Percentiles rank a stretch among this genome's conserved stretches.
Conservation (phyloP, 1,284 basidiomycete species). For the Cutaneotrichosporon dermatis region DNA sequence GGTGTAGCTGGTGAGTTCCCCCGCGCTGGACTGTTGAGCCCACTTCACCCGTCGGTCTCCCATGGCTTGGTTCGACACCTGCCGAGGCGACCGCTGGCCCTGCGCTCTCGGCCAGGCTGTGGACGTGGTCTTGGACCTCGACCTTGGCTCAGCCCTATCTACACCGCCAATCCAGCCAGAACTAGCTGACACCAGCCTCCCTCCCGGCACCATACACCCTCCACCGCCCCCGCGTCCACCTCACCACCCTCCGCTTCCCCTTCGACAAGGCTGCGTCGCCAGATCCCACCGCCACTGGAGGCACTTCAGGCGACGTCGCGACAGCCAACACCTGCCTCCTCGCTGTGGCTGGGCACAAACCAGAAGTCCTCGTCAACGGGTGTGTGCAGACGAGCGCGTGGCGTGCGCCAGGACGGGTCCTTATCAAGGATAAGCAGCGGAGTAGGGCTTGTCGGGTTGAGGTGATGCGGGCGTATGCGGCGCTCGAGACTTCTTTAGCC, state of each 20-base stretch:
- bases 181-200: conserved; percentile 4
- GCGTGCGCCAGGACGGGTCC: conserved; percentile 29
- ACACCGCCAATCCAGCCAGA: too few species aligned
- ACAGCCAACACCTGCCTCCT: conserved; percentile 13
- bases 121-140: too few species aligned
- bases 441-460: conserved; percentile 40
- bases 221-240: conserved; percentile 50
- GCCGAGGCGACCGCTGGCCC: too few species aligned
- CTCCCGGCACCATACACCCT: conserved; percentile 33
- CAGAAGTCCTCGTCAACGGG: conserved; percentile 51
- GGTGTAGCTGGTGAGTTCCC: conserved; percentile 17
- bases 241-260: conserved; percentile 53
- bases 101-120: too few species aligned
- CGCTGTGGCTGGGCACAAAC: conserved; percentile 54
- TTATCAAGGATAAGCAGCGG: conserved; percentile 27
- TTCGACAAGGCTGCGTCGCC: conserved; percentile 48
- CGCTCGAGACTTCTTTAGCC: conserved; percentile 19
- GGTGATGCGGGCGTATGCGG: conserved; percentile 51
- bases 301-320: conserved; percentile 17
- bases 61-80: too few species aligned
- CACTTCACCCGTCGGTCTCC: too few species aligned
- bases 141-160: too few species aligned
- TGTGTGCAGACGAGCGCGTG: conserved; percentile 24
- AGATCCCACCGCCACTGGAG: too few species aligned
- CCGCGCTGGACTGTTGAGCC: too few species aligned